A percentile compares a stretch with the other conserved stretches of the same genome.
These are phyloP conservation scores for Trichophyton simii DNA, from an alignment of 2,329 filamentous ascomycete genomes.

Conservation along the genomic window DNA sequence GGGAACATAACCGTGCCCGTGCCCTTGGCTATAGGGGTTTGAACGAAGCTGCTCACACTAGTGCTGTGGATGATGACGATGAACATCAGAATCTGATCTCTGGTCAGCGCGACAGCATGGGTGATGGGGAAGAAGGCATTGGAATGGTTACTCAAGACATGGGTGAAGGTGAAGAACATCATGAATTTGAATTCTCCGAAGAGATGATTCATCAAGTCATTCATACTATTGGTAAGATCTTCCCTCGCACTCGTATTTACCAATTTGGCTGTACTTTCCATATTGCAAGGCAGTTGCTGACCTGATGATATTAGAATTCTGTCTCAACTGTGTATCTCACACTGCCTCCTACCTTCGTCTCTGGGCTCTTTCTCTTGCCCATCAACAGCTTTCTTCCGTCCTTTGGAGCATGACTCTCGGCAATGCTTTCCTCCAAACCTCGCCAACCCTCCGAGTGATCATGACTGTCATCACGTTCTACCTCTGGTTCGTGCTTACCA, in stretches of 20 bases:
- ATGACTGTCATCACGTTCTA: conserved; percentile 73
- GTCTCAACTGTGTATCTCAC: conserved; percentile 96
- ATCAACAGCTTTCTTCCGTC: conserved; percentile 93
- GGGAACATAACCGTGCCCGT: conserved; percentile 80
- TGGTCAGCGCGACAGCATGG: conserved; percentile 48
- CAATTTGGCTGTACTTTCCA: background rate
- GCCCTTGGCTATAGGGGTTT: conserved; percentile 86
- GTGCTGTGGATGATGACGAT: conserved; percentile 80
- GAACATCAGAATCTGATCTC: conserved; percentile 51
- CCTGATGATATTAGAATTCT: conserved; percentile 58
- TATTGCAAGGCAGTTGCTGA: background rate
- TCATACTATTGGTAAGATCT: conserved; percentile 77
- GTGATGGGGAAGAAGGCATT: conserved; percentile 71
- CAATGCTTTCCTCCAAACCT: conserved; percentile 53
- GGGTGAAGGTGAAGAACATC: conserved; percentile 59
- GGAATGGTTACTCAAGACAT: conserved; percentile 85
- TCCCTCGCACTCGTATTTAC: background rate
- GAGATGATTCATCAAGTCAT: conserved; percentile 99
- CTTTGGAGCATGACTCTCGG: conserved; percentile 93
- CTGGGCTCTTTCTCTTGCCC: conserved; percentile 91
- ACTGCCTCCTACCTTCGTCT: conserved; percentile 97
- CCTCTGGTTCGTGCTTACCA: conserved; percentile 78
- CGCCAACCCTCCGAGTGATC: conserved; percentile 58
- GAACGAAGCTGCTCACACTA: conserved; percentile 76
- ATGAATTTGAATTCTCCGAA: conserved; percentile 95